A percentile compares a stretch with the other conserved stretches of the same genome.
phyloP scores from a whole-genome alignment of 371 early-diverging fungal genomes.

The Rhizopus arrhizus region DNA sequence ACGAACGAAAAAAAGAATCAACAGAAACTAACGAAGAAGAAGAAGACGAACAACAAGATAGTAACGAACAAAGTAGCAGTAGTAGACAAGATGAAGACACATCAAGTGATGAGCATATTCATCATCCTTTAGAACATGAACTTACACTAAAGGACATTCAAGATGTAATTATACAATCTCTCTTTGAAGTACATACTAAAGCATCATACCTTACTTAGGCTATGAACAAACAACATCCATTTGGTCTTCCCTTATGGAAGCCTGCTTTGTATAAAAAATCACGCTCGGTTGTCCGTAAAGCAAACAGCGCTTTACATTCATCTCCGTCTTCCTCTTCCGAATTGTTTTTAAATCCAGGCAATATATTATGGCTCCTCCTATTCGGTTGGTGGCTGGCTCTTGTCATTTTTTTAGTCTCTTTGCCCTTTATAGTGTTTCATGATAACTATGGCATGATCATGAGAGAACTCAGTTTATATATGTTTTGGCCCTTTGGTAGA shows the following conservation, averaged over 20 bases:
- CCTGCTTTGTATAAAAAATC: slow-evolving; percentile 95
- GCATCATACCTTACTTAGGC: slow-evolving; percentile 47
- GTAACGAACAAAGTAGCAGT: slow-evolving; percentile 3
- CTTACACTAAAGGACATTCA: slow-evolving; percentile 69
- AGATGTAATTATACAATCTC: slow-evolving; percentile 47
- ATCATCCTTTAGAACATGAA: slow-evolving; percentile 40
- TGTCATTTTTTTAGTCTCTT: slow-evolving; percentile 61
- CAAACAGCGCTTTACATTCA: slow-evolving; percentile 84
- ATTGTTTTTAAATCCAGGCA: slow-evolving; percentile 78
- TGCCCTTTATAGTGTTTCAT: slow-evolving; percentile 58
- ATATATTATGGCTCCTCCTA: slow-evolving; percentile 83
- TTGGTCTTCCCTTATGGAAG: slow-evolving; percentile 96
- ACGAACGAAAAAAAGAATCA: slow-evolving; percentile 8
- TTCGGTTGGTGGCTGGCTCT: slow-evolving; percentile 92
- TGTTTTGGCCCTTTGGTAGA: slow-evolving; percentile 95
- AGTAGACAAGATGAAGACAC: slow-evolving; percentile 5
- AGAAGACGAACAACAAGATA: slow-evolving; percentile 3
- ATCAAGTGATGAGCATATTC: slow-evolving; percentile 10
- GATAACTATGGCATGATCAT: slow-evolving; percentile 68
- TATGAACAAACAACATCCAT: slow-evolving; percentile 88
- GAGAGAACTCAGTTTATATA: slow-evolving; percentile 72
- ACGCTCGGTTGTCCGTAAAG: slow-evolving; percentile 81
- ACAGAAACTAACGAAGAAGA: background rate
- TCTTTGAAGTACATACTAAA: background rate
- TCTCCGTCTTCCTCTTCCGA: slow-evolving; percentile 68